Base-by-base conservation (phyloP, 768 basidiomycete genomes). In the Boletus tylopilopsis region DNA sequence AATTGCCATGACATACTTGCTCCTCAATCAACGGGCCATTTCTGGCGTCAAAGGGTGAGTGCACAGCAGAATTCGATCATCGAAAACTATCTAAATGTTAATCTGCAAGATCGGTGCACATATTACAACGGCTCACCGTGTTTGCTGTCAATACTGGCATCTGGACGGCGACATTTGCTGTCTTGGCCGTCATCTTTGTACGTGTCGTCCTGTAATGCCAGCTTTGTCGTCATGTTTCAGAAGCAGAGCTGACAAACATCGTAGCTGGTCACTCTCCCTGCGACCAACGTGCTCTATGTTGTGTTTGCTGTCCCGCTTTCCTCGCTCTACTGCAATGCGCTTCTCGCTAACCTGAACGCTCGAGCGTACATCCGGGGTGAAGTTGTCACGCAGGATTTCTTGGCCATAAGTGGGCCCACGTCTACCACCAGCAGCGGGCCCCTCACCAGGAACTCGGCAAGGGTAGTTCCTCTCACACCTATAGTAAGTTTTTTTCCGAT, bases 151-250 rank as follows among this genome's bases (percentile, higher is more conserved):
- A 58, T 8, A 51, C 36, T 1, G 71, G 78, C 0, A 73, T 81
- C 16, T 76, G 75, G 15, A 71, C 79, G 16, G 81, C 83, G 48
- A 74, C 76, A 0, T 64, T 60, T 6, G 67, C 73, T 9, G 19
- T 42, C n/a, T 12, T 54, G 16, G 3, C 34, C 1, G 5, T 32
- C 5, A 42, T 48, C 24, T 21, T 57, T 18, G 58, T 59, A n/a
- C 15, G 58, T 55, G 5, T 12, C 12, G 6, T 29, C 12, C 29
- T 29, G 10, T 12, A 29, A 9, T 29, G 2, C 10, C 29, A 29
- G 10, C 10, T 29, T 29, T 29, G 12, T 29, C 2, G 29, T 27
- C 7, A 8, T 27, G n/a, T n/a, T n/a, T n/a, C n/a, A n/a, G n/a
- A n/a, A n/a, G n/a, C n/a, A 11, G 7, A 6, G 11, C 11, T 29